A percentile compares a stretch with the other conserved stretches of the same genome.
Evolutionary conservation across 805 yeast species (phyloP).

Genomic region (Huiozyma naganishii): DNA sequence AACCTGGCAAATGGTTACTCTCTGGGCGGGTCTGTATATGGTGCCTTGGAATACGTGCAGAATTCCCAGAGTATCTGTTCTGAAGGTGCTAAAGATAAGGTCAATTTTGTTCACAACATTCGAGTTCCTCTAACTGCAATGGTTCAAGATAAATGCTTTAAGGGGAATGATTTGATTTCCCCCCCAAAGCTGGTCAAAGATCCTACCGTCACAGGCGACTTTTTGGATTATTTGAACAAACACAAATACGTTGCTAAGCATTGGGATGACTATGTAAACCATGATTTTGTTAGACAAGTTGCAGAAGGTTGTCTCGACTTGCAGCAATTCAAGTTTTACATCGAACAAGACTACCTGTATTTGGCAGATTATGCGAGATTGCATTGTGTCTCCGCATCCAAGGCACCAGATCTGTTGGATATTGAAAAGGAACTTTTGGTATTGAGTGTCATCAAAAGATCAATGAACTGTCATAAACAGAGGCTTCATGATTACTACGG

Average conservation of each 20-base stretch:
- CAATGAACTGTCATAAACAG: constrained; percentile 43
- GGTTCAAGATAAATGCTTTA: constrained; percentile 24
- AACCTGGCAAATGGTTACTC: background rate
- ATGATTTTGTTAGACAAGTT: constrained; percentile 49
- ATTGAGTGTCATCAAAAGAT: constrained; percentile 41
- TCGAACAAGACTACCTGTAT: constrained; percentile 54
- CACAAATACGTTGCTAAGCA: constrained; percentile 44
- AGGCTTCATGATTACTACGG: constrained; percentile 34
- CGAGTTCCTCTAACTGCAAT: constrained; percentile 26
- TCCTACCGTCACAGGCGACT: constrained; percentile 9
- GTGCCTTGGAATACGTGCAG: constrained; percentile 40
- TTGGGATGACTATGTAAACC: constrained; percentile 52
- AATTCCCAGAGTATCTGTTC: constrained; percentile 40
- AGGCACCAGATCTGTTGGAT: constrained; percentile 44
- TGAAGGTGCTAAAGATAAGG: background rate
- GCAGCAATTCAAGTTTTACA: constrained; percentile 39
- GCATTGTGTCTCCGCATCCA: constrained; percentile 52
- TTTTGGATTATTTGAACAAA: constrained; percentile 38
- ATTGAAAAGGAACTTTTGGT: constrained; percentile 41
- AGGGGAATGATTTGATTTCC: constrained; percentile 11
- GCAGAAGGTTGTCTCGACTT: constrained; percentile 41
- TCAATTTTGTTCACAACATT: constrained; percentile 5
- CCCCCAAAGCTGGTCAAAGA: background rate
- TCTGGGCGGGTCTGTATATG: background rate
- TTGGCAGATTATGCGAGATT: constrained; percentile 54